Evolutionary conservation across 768 basidiomycete species (phyloP), one percentile per base, ranked within the genome.

Genomic region (Leccinum incarnatum): DNA sequence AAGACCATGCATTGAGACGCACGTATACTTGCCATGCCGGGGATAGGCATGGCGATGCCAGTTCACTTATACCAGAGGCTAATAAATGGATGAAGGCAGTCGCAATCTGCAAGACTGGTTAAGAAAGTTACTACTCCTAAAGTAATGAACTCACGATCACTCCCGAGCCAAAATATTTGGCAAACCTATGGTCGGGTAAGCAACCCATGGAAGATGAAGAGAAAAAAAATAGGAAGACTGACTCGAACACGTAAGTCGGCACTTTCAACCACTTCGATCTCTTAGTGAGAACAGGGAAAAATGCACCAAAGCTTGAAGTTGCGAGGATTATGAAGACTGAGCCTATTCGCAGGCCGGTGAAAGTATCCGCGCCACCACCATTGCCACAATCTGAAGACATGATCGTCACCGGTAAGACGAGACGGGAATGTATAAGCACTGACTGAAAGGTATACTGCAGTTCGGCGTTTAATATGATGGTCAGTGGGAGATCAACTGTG

Each of bases 81-180:
- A 96, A 77, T 0, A 96, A 80, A 72, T 94, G 91, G 36, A 93
- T 91, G 70, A 92, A 96, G 3, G 91, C 88, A 10, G 94, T 96
- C 1, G 93, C 93, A 58, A 97, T 88, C 90, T 92, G 62, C 27
- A 51, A 54, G 61, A 9, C 48, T 19, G 23, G 45, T 61, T 9
- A 60, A 36, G 21, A 50, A 34, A 36, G 21, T 19, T 30, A 42
- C 23, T 12, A 25, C 12, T 2, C 50, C 53, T 14, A 42, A 40
- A n/a, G 15, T 0, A 47, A 63, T 11, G 15, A 30, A 76, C 87
- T 65, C 58, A 91, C 89, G 65, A 93, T 92, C 51, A 93, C 89
- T 25, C 93, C 93, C 14, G 91, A 93, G 27, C 93, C 93, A 73
- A 95, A 95, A 72, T 88, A 93, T 73, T 93, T 94, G 32, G 90